A percentile compares a stretch with the other conserved stretches of the same genome.
Conservation (phyloP, 2,329 filamentous ascomycete genomes). For the Delphinella strobiligena region DNA sequence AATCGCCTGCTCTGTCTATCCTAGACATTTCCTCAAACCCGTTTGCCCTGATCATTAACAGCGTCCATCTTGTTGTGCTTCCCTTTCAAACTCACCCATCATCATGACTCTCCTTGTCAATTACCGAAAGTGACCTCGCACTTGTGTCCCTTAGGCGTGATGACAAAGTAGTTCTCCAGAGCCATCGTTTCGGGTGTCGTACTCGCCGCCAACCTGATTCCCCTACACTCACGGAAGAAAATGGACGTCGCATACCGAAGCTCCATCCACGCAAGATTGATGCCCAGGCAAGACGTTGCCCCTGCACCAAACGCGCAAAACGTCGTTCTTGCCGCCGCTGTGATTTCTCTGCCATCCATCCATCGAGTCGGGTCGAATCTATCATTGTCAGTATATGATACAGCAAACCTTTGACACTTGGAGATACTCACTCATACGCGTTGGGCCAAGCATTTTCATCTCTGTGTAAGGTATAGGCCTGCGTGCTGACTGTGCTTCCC, state of each 20-base stretch:
- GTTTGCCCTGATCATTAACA: no score
- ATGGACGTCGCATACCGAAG: slow-evolving; percentile 38
- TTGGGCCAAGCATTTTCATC: slow-evolving; percentile 15
- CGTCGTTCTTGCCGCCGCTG: slow-evolving; percentile 32
- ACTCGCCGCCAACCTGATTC: slow-evolving; percentile 15
- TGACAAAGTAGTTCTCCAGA: slow-evolving; percentile 32
- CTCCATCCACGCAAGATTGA: slow-evolving; percentile 53
- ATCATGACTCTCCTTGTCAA: not conserved
- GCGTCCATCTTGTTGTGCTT: no score
- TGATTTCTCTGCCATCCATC: slow-evolving; percentile 14
- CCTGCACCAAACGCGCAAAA: slow-evolving; percentile 61
- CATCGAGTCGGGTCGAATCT: slow-evolving; percentile 25
- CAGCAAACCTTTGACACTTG: no score
- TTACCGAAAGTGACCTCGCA: slow-evolving; percentile 24
- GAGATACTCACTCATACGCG: slow-evolving; percentile 10
- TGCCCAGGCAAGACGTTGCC: slow-evolving; percentile 55
- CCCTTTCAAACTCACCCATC: no score
- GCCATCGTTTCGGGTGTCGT: slow-evolving; percentile 30
- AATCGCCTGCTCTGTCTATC: no score
- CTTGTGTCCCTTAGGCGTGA: slow-evolving; percentile 29
- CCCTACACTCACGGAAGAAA: slow-evolving; percentile 39
- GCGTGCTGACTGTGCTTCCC: slow-evolving; percentile 24
- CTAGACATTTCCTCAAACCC: no score
- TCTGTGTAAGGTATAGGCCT: slow-evolving; percentile 27
- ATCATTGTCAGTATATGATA: not conserved